These are phyloP conservation scores for Dactylellina parvicollis DNA, from an alignment of 2,329 filamentous ascomycete species.

Conservation along the genomic window DNA sequence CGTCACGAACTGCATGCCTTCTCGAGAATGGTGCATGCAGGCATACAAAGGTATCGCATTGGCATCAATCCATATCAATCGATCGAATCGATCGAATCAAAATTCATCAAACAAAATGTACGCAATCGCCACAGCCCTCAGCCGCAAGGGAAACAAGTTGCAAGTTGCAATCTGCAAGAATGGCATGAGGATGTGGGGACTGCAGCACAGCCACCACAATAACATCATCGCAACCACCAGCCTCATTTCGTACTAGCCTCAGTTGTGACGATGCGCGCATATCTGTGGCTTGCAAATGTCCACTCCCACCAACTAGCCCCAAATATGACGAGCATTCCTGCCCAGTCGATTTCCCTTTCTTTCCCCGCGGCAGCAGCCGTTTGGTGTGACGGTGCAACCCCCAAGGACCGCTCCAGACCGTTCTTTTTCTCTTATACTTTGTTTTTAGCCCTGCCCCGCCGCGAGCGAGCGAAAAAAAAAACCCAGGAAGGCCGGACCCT, in stretches of 20 bases:
- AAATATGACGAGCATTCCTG: constrained; percentile 36
- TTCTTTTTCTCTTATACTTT: background rate
- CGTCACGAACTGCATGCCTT: constrained; percentile 23
- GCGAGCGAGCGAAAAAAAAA: background rate
- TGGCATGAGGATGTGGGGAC: constrained; percentile 31
- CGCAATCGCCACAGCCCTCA: constrained; percentile 54
- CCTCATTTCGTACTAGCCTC: constrained; percentile 51
- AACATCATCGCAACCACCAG: constrained; percentile 26
- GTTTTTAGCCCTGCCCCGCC: no score
- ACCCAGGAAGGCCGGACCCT: no score
- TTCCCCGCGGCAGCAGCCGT: constrained; percentile 33
- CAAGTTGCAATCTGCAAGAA: constrained; percentile 38
- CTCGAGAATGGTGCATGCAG: constrained; percentile 37
- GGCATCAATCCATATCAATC: no score
- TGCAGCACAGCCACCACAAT: constrained; percentile 49
- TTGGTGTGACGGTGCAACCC: constrained; percentile 21
- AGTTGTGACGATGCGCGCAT: constrained; percentile 47
- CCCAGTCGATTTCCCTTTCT: background rate
- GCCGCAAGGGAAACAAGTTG: constrained; percentile 25
- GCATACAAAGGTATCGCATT: no score
- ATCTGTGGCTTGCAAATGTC: constrained; percentile 44
- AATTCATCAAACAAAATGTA: constrained; percentile 18
- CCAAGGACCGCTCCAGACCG: constrained; percentile 39
- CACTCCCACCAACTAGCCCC: no score
- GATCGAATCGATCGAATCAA: no score